Percentiles rank a stretch among this genome's conserved stretches.
phyloP scores from a whole-genome alignment of 495 filamentous ascomycete species.

The Podospora sp. region DNA sequence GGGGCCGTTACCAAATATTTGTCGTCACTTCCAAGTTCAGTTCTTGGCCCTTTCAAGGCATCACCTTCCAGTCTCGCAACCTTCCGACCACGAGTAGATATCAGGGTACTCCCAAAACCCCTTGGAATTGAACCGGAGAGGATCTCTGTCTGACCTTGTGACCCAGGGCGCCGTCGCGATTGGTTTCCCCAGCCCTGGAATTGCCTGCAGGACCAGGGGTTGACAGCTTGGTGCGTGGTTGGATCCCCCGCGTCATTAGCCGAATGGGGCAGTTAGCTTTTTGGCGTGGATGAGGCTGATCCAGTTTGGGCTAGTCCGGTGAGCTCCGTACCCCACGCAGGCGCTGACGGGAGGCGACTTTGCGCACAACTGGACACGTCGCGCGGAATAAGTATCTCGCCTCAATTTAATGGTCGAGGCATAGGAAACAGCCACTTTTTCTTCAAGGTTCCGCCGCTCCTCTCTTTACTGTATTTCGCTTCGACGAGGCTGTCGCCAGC shows the following conservation, averaged over 20 bases:
- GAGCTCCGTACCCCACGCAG: constrained; percentile 15
- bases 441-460: constrained; percentile 18
- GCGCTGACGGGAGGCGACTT: constrained; percentile 22
- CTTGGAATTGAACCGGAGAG: neutral
- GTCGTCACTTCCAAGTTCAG: too few relatives aligned
- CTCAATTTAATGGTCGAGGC: constrained; percentile 24
- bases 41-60: too few relatives aligned
- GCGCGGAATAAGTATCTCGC: constrained; percentile 29
- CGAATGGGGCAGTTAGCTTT: constrained; percentile 23
- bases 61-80: too few relatives aligned
- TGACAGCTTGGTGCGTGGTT: neutral
- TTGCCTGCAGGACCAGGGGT: constrained; percentile 17
- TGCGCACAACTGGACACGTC: constrained; percentile 40
- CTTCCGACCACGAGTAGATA: too few relatives aligned
- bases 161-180: constrained; percentile 17
- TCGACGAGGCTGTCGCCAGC: constrained; percentile 6
- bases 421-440: constrained; percentile 17
- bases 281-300: neutral
- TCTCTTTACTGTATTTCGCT: constrained; percentile 23
- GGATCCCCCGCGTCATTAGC: constrained; percentile 9
- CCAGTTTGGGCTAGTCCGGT: constrained; percentile 21
- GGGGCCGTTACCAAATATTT: too few relatives aligned
- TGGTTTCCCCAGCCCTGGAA: constrained; percentile 28
- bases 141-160: constrained; percentile 9
- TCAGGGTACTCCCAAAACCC: too few relatives aligned